These are phyloP conservation scores for Zymoseptoria crescenta DNA, from an alignment of 2,329 filamentous ascomycete species.

Conservation along the genomic window DNA sequence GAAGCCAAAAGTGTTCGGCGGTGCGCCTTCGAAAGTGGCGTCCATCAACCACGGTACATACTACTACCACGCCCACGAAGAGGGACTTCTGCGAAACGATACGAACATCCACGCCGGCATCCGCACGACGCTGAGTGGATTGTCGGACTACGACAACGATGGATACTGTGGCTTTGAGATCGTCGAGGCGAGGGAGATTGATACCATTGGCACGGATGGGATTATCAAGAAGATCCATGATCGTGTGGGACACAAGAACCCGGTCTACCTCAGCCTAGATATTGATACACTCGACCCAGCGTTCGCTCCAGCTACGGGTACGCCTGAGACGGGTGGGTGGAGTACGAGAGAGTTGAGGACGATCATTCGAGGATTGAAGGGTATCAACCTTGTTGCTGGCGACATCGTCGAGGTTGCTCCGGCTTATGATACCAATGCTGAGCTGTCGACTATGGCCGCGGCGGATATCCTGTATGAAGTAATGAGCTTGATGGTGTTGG, in stretches of 20 bases:
- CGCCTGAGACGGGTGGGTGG: constrained; percentile 56
- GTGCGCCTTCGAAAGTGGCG: constrained; percentile 66
- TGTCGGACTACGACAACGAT: constrained; percentile 76
- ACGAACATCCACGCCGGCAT: constrained; percentile 84
- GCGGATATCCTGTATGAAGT: constrained; percentile 69
- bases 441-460: constrained; percentile 66
- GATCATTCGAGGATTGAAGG: constrained; percentile 61
- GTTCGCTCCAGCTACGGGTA: constrained; percentile 53
- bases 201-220: constrained; percentile 57
- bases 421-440: constrained; percentile 65
- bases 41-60: constrained; percentile 79
- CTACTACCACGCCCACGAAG: constrained; percentile 73
- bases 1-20: constrained; percentile 81
- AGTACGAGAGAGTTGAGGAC: constrained; percentile 59
- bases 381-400: constrained; percentile 60
- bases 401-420: constrained; percentile 70
- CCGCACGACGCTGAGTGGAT: constrained; percentile 70
- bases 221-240: constrained; percentile 73
- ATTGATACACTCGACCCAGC: constrained; percentile 84
- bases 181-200: constrained; percentile 65
- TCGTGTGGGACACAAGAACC: constrained; percentile 56
- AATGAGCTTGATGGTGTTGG: constrained; percentile 76
- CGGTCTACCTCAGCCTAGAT: constrained; percentile 76
- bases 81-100: constrained; percentile 72
- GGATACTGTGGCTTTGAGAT: constrained; percentile 80